Percentiles rank a stretch among this genome's conserved stretches.
Evolutionary conservation across 495 filamentous ascomycete species (phyloP).

Genomic region (Friedmanniomyces endolithicus): DNA sequence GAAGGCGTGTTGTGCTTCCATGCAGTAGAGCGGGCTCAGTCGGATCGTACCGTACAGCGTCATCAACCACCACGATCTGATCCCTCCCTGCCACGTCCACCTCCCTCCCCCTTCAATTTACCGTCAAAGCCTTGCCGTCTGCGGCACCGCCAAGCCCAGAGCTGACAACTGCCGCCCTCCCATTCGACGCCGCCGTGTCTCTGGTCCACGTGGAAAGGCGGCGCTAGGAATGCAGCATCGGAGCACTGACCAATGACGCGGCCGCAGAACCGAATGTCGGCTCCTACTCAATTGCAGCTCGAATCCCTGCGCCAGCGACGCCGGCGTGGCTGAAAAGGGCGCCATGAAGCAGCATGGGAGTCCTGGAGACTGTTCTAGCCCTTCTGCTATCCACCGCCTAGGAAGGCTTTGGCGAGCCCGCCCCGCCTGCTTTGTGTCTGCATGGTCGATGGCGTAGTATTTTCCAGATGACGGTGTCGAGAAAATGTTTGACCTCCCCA

Average conservation of each 20-base stretch:
- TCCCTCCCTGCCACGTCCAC: too few relatives aligned
- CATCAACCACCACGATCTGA: too few relatives aligned
- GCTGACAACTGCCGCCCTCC: not conserved
- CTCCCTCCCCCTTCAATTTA: too few relatives aligned
- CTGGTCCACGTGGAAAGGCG: not conserved
- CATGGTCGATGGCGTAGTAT: not conserved
- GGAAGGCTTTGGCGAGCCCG: not conserved
- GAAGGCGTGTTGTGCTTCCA: not conserved
- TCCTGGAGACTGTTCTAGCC: not conserved
- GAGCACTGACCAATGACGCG: not conserved
- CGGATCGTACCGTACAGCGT: too few relatives aligned
- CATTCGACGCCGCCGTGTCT: not conserved
- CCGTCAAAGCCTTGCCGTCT: too few relatives aligned
- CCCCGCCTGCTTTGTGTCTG: not conserved
- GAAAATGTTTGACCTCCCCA: too few relatives aligned
- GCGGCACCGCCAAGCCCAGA: not conserved
- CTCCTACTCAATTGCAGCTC: not conserved
- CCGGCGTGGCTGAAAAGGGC: not conserved
- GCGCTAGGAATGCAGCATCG: constrained; percentile 1
- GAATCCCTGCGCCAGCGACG: not conserved
- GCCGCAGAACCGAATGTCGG: not conserved
- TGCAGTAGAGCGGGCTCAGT: too few relatives aligned
- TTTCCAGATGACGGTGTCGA: not conserved
- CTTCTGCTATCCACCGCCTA: not conserved
- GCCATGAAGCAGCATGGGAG: not conserved